These are phyloP conservation scores for Stereocaulon alpinum DNA, from an alignment of 495 filamentous ascomycete genomes.

Conservation along the genomic window DNA sequence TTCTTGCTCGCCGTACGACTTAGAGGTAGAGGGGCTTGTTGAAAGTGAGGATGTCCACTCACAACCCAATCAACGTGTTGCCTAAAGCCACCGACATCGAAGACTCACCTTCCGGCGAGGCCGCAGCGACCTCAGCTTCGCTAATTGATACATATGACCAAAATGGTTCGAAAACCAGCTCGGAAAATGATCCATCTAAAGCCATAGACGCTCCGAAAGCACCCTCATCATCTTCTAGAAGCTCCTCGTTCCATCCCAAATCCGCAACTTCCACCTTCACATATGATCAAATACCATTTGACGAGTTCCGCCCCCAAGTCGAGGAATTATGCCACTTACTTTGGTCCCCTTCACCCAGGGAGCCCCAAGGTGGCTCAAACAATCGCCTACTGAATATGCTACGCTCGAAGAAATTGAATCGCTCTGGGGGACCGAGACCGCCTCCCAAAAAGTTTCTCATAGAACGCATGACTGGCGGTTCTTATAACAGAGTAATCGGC, in stretches of 20 bases:
- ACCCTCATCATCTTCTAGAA: background rate
- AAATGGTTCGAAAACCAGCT: background rate
- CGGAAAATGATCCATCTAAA: background rate
- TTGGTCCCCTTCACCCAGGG: background rate
- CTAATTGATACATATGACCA: background rate
- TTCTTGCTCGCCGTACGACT: too few relatives aligned
- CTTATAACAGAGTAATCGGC: constrained; percentile 4
- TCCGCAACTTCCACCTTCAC: background rate
- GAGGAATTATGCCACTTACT: constrained; percentile 3
- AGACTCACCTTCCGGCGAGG: background rate
- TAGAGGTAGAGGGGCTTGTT: too few relatives aligned
- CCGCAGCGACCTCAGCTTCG: too few relatives aligned
- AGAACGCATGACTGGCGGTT: constrained; percentile 9
- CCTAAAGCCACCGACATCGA: background rate
- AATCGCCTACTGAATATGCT: background rate
- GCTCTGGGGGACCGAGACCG: too few relatives aligned
- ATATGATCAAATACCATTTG: background rate
- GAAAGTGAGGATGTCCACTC: too few relatives aligned
- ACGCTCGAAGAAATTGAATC: background rate
- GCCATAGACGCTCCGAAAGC: background rate
- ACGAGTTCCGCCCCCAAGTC: background rate
- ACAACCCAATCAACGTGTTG: too few relatives aligned
- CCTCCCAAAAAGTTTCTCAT: background rate
- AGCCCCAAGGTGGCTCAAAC: background rate
- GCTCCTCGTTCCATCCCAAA: background rate